Evolutionary conservation across 2,329 filamentous ascomycete genomes (phyloP).

Genomic region (Raffaelea arxii): DNA sequence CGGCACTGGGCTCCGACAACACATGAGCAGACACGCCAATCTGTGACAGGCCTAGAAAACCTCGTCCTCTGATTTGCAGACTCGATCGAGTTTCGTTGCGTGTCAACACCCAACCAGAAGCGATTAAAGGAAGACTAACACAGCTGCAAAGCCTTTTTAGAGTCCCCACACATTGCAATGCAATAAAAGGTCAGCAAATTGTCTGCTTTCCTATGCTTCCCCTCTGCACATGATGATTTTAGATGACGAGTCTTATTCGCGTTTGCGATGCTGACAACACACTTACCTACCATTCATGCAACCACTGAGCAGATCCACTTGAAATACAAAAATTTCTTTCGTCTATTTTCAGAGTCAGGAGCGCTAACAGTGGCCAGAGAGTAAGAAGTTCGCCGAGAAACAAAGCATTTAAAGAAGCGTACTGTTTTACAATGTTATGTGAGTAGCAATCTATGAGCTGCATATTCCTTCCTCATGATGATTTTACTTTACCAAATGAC

Average conservation of each 20-base stretch:
- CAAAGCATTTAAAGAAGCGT: no score
- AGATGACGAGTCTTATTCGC: slow-evolving; percentile 76
- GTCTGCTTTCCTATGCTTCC: slow-evolving; percentile 11
- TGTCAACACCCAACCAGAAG: background rate
- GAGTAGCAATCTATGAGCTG: no score
- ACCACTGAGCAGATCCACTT: no score
- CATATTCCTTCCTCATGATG: slow-evolving; percentile 52
- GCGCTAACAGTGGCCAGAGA: no score
- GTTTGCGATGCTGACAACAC: slow-evolving; percentile 60
- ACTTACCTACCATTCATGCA: slow-evolving; percentile 67
- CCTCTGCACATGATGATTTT: slow-evolving; percentile 35
- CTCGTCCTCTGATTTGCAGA: slow-evolving; percentile 79
- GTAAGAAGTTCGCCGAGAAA: no score
- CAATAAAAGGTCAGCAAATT: background rate
- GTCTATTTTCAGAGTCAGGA: no score
- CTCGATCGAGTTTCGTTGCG: background rate
- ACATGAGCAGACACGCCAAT: slow-evolving; percentile 78
- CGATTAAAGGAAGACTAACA: no score
- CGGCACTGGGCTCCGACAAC: slow-evolving; percentile 94
- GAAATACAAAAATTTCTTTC: no score
- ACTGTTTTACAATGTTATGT: no score
- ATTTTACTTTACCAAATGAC: slow-evolving; percentile 72
- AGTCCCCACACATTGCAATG: no score
- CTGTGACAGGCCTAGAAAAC: slow-evolving; percentile 99
- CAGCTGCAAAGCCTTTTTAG: no score